Base-by-base conservation (phyloP, 768 basidiomycete species). In the Exsudoporus frostii region DNA sequence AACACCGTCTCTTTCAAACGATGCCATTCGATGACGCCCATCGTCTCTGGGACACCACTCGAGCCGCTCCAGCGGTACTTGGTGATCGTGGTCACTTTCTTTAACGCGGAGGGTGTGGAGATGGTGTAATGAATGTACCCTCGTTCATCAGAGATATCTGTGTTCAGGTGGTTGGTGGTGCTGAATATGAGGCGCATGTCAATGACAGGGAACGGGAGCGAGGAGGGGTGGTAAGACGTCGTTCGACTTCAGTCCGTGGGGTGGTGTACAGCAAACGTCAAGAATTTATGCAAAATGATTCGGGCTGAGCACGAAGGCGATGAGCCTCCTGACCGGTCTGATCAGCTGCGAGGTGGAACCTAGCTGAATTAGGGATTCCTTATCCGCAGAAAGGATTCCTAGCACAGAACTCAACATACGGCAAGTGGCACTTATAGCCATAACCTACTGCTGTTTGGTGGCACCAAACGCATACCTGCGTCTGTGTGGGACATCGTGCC, bases 11-110 rank as follows among this genome's bases (percentile, higher is more conserved):
- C 51, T 15, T 44, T 60, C 37, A 55, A 17, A 14, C 32, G 39
- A 36, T 66, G 59, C 66, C 66, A 68, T 27, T 64, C 62, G 36
- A 68, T 66, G 45, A 57, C 34, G 7, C 59, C 62, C 57, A 64
- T 61, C 15, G 54, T 66, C 43, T 67, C 62, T 9, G 55, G 40
- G 7, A 61, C 50, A 20, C 52, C 24, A 14, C 10, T 56, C 7
- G 14, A 10, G 10, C 62, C 64, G 9, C 50, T 57, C 57, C 54
- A 55, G 3, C 45, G 61, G 30, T 64, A 61, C 52, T 60, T 68
- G 37, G 57, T 67, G 48, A 68, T 58, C 24, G 64, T 66, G 7
- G 66, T 67, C 32, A 62, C 50, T 25, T 57, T 55, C 40, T 64
- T 59, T 10, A 7, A 13, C 8, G 44, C 45, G 0, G 2, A 27